Evolutionary conservation across 2,329 filamentous ascomycete genomes (phyloP).

Genomic region (Fusarium nurragi): DNA sequence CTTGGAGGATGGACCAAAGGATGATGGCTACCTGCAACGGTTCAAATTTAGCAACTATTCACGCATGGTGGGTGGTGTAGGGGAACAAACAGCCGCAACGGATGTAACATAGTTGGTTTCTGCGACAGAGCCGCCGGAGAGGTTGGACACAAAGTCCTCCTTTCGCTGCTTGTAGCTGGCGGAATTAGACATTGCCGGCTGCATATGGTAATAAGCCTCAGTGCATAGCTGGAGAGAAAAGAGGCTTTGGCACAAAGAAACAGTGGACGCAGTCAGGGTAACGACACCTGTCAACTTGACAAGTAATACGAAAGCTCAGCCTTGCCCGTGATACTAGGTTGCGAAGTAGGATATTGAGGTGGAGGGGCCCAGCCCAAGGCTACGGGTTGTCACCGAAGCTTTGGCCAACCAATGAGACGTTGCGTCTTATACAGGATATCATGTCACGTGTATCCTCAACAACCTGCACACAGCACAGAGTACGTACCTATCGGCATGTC

Average conservation of each 20-base stretch:
- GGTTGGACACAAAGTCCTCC: conserved; percentile 93
- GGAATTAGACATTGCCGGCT: conserved; percentile 49
- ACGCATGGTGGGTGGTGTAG: not conserved
- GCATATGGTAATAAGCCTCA: conserved; percentile 7
- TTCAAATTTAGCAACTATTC: conserved; percentile 26
- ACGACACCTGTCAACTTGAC: conserved; percentile 39
- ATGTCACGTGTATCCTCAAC: conserved; percentile 25
- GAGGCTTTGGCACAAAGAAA: conserved; percentile 4
- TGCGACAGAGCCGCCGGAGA: conserved; percentile 81
- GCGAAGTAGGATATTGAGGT: conserved; percentile 6
- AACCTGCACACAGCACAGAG: conserved; percentile 10
- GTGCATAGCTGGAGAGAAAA: conserved; percentile 21
- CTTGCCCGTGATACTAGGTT: conserved; percentile 36
- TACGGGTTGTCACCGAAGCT: not conserved
- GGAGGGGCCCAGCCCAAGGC: conserved; percentile 10
- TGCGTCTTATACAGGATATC: conserved; percentile 6
- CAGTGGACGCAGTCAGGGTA: conserved; percentile 5
- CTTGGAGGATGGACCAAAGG: conserved; percentile 89
- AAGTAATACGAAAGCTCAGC: conserved; percentile 34
- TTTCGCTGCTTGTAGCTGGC: conserved; percentile 87
- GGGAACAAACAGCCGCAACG: conserved; percentile 76
- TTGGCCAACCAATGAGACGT: conserved; percentile 22
- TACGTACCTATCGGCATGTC: not conserved
- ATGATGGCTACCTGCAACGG: conserved; percentile 75
- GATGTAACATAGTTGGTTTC: conserved; percentile 90